Evolutionary conservation across 768 basidiomycete species (phyloP), one percentile per base, ranked within the genome.

Genomic region (Boletus bicolor): DNA sequence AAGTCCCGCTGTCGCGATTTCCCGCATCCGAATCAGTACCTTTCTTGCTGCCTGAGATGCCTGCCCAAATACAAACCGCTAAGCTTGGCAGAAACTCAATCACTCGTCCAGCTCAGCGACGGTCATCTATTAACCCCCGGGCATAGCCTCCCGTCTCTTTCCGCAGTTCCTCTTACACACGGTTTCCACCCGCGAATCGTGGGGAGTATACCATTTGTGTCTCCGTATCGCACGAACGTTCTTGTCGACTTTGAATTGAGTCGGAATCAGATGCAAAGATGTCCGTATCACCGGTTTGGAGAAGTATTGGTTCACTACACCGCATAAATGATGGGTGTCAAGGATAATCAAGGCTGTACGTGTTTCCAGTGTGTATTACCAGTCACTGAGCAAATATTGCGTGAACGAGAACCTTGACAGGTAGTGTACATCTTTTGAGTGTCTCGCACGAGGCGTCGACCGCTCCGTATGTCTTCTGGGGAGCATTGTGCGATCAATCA

Each of bases 51-150:
- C 36, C 49, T 35, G 11, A 44, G 41, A 43, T 19, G 12, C 39
- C 19, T 34, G 21, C 34, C 37, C 36, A 19, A 46, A 35, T 32
- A 1, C 26, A 36, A 36, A 35, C 32, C 8, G 35, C 30, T 35
- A 34, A 10, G 15, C 51, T 51, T n/a, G 38, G 37, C 34, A 49
- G 52, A 57, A 65, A 57, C 56, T 19, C 21, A 47, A 63, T 59
- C 49, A 53, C 26, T 49, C 5, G 19, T 44, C 53, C 32, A 54
- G 48, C 53, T 56, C 61, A 63, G 58, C 53, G 51, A 48, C 56
- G 45, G 63, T 49, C 53, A 53, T 38, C 42, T 41, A 26, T 48
- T 10, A 21, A 41, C 30, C 11, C 10, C 54, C 37, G 26, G n/a
- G 34, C 42, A 59, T 54, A 35, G 63, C 62, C 53, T 35, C 24